phyloP scores from a whole-genome alignment of 768 basidiomycete genomes.

The Trichaptum fuscoviolaceum region DNA sequence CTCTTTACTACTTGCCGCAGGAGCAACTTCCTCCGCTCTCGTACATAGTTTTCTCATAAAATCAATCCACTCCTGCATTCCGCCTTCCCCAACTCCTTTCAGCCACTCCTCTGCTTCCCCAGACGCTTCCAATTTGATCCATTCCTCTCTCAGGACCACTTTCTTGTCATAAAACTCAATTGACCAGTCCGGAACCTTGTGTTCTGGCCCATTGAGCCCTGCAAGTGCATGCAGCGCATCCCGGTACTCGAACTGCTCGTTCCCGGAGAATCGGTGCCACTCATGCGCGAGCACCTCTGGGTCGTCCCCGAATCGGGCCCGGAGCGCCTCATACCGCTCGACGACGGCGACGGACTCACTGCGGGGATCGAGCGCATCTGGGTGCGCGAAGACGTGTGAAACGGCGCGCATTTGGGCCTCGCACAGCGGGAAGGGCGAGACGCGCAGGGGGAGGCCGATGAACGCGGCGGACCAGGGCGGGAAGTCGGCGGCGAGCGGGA shows the following conservation, averaged over 20 bases:
- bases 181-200: slow-evolving; percentile 51
- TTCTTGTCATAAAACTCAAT: slow-evolving; percentile 48
- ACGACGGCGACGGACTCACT: slow-evolving; percentile 46
- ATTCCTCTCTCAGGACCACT: slow-evolving; percentile 42
- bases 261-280: slow-evolving; percentile 49
- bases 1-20: not conserved
- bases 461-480: slow-evolving; percentile 56
- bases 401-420: slow-evolving; percentile 74
- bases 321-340: slow-evolving; percentile 42
- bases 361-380: slow-evolving; percentile 40
- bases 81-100: slow-evolving; percentile 54
- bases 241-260: slow-evolving; percentile 66
- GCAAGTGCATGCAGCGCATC: slow-evolving; percentile 51
- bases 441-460: slow-evolving; percentile 50
- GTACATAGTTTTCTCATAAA: slow-evolving; percentile 33
- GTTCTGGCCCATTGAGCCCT: slow-evolving; percentile 20
- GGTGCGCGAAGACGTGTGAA: slow-evolving; percentile 48
- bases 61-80: slow-evolving; percentile 57
- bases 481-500: slow-evolving; percentile 48
- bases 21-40: slow-evolving; percentile 19
- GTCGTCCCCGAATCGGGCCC: slow-evolving; percentile 16
- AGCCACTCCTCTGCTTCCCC: slow-evolving; percentile 61
- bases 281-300: slow-evolving; percentile 39
- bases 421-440: slow-evolving; percentile 70
- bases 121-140: slow-evolving; percentile 50